Evolutionary conservation across 352 stramenopile species (phyloP).

Genomic region (Pythium chondricola): DNA sequence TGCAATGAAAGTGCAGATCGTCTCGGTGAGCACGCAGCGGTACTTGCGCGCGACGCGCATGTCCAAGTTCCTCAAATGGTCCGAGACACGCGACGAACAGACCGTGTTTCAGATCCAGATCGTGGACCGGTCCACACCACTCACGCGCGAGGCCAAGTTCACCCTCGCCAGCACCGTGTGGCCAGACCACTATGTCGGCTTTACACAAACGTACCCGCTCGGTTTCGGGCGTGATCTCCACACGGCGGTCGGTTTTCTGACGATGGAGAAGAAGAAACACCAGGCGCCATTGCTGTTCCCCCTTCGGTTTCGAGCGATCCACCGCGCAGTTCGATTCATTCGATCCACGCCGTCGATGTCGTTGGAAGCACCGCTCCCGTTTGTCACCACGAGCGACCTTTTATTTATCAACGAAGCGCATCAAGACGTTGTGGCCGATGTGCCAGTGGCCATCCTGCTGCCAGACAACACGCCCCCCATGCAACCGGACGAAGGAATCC

Average conservation of each 20-base stretch:
- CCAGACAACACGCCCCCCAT: not conserved
- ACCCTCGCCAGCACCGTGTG: conserved; percentile 21
- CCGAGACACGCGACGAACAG: conserved; percentile 23
- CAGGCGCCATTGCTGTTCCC: conserved; percentile 24
- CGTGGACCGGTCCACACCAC: conserved; percentile 17
- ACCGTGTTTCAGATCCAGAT: conserved; percentile 29
- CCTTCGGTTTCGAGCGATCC: conserved; percentile 21
- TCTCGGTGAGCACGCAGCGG: conserved; percentile 18
- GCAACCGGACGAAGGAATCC: conserved; percentile 10
- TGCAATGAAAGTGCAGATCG: conserved; percentile 25
- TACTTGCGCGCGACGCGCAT: conserved; percentile 25
- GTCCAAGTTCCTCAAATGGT: conserved; percentile 30
- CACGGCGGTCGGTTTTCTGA: conserved; percentile 27
- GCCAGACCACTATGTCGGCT: conserved; percentile 22
- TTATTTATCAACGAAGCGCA: conserved; percentile 22
- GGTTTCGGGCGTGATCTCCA: conserved; percentile 12
- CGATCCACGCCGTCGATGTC: conserved; percentile 3
- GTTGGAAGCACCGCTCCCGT: conserved; percentile 18
- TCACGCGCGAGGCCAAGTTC: conserved; percentile 23
- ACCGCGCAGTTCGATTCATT: conserved; percentile 15
- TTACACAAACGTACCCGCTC: conserved; percentile 19
- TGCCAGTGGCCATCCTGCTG: conserved; percentile 17
- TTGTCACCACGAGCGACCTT: conserved; percentile 19
- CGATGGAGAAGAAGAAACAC: conserved; percentile 32
- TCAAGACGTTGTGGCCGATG: conserved; percentile 9